phyloP scores from a whole-genome alignment of 2,329 filamentous ascomycete species.

The Hirsutella rhossiliensis region DNA sequence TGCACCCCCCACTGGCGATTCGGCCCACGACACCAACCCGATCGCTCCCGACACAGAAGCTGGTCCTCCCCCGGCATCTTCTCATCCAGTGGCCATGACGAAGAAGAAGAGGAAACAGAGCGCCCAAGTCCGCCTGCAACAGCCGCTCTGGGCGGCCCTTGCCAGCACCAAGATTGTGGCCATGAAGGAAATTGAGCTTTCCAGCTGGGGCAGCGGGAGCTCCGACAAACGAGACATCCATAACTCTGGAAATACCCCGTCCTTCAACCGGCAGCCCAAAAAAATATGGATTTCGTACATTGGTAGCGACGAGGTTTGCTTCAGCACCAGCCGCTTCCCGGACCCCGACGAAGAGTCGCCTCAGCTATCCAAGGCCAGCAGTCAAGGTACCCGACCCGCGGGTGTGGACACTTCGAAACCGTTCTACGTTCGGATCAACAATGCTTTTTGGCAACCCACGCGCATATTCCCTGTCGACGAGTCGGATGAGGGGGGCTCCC shows the following conservation, averaged over 20 bases:
- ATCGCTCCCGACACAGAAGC: constrained; percentile 41
- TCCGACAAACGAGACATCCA: constrained; percentile 66
- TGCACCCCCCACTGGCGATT: neutral
- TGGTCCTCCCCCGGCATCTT: constrained; percentile 18
- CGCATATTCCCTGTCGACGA: constrained; percentile 45
- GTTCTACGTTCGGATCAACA: constrained; percentile 69
- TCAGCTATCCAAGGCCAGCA: constrained; percentile 13
- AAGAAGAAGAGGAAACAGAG: constrained; percentile 88
- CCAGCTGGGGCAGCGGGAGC: constrained; percentile 63
- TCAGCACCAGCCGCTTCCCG: constrained; percentile 57
- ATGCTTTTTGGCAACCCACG: constrained; percentile 68
- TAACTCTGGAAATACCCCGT: constrained; percentile 60
- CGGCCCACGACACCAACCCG: constrained; percentile 25
- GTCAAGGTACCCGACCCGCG: constrained; percentile 23
- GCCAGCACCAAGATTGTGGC: constrained; percentile 95
- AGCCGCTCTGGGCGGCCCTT: constrained; percentile 87
- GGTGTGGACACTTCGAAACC: constrained; percentile 59
- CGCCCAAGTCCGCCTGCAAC: constrained; percentile 77
- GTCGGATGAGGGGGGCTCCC: constrained; percentile 17
- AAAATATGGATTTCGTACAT: constrained; percentile 76
- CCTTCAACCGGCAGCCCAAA: constrained; percentile 53
- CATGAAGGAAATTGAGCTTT: constrained; percentile 81
- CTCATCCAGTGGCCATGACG: constrained; percentile 27
- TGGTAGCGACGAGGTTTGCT: constrained; percentile 65
- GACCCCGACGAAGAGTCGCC: constrained; percentile 24